Base-by-base conservation (phyloP, 148 eudicot genomes). In the Fagopyrum homotropicum region DNA sequence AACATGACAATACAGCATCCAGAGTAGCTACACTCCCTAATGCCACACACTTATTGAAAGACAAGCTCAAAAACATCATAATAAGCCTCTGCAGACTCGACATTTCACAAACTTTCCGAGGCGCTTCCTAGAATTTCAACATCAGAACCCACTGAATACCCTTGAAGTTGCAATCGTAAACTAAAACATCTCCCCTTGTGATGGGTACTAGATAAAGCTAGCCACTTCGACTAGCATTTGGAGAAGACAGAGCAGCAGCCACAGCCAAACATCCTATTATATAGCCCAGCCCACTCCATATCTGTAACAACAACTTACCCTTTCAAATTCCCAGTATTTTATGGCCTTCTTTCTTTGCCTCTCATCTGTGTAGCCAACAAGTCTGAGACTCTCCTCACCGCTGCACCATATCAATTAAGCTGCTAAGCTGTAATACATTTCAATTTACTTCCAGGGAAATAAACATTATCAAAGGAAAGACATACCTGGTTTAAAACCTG, bases 401-500 rank as follows among this genome's bases (percentile, higher is more conserved):
- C 71, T 66, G 71, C 12, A 43, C 6, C 7, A 66, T 5, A 40
- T 9, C 14, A 8, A 66, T 40, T 66, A 5, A 66, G 47, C 30
- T 63, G 44, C 69, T 63, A 9, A 63, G n/a, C 12, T 14, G 43
- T 63, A 9, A 63, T 26, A 30, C 44, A 63, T 63, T 63, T 30
- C 69, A 30, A 15, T 11, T 35, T 66, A 6, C 5, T 66, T 40
- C 4, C 0, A 40, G 29, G 70, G 45, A 40, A 15, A 61, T 8
- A 40, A 35, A 12, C 9, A 35, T 35, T 11, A 12, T 30, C 4
- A 66, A 40, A 46, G 43, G 7, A 14, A 43, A 66, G 46, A 66
- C 40, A 43, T 35, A 66, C 71, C 71, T 66, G 71, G 83, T 79
- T 75, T 78, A 85, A 72, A 73, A 83, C 84, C 89, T 83, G 80